Conservation (phyloP, 352 stramenopile species). For the Globisporangium orthogonon region DNA sequence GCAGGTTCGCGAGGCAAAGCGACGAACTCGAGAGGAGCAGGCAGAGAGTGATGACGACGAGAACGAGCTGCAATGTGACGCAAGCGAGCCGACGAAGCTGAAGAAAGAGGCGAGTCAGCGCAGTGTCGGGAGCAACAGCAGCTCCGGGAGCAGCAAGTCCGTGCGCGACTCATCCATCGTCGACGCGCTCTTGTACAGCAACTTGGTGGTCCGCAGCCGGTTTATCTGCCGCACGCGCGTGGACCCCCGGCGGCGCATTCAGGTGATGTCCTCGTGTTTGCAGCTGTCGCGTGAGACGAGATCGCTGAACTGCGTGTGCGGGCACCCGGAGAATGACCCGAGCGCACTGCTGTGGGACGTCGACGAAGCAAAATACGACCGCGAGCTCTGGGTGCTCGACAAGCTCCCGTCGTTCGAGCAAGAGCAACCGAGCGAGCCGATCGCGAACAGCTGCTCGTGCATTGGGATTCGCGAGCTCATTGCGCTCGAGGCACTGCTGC, state of each 20-base stretch:
- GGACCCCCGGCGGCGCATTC: conserved; percentile 60
- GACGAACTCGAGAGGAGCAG: conserved; percentile 26
- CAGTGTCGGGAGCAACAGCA: not conserved
- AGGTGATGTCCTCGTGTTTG: conserved; percentile 63
- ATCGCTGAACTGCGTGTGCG: conserved; percentile 62
- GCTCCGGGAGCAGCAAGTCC: conserved; percentile 10
- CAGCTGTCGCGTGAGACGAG: conserved; percentile 63
- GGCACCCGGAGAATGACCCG: conserved; percentile 68
- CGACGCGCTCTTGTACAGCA: conserved; percentile 72
- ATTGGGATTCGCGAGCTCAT: conserved; percentile 73
- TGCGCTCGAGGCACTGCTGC: conserved; percentile 59
- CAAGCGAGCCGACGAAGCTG: conserved; percentile 2
- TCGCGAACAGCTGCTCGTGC: conserved; percentile 43
- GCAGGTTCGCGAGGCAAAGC: conserved; percentile 49
- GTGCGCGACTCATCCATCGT: conserved; percentile 64
- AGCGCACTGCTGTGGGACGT: conserved; percentile 60
- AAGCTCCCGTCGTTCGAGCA: conserved; percentile 61
- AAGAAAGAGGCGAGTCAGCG: conserved; percentile 11
- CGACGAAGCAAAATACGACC: conserved; percentile 69
- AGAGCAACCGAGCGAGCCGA: conserved; percentile 15
- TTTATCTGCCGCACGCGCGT: conserved; percentile 79
- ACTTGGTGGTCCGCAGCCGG: conserved; percentile 67
- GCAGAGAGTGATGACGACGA: conserved; percentile 20
- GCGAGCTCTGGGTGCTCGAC: conserved; percentile 54
- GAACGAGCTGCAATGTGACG: conserved; percentile 8